A percentile compares a stretch with the other conserved stretches of the same genome.
Conservation (phyloP, 139 green algal species). For the Ettlia oleoabundans region DNA sequence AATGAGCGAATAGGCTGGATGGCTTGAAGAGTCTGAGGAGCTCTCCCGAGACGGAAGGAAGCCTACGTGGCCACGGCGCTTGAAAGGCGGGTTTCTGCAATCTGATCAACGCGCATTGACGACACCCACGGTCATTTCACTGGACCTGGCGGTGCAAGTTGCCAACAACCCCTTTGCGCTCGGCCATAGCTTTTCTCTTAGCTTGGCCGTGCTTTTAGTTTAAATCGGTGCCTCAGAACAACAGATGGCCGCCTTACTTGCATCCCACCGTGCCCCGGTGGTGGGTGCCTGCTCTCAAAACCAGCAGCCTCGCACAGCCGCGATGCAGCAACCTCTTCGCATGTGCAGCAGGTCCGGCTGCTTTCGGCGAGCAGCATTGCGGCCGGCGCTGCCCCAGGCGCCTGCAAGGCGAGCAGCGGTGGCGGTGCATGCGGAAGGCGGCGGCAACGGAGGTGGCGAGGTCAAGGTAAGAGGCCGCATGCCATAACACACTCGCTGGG, state of each 20-base stretch:
- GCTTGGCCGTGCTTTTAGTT: background rate
- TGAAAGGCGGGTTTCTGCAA: no score
- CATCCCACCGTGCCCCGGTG: background rate
- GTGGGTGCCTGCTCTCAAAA: background rate
- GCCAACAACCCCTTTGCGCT: background rate
- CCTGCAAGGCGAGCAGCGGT: background rate
- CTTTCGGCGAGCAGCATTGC: conserved; percentile 6
- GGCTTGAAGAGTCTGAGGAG: no score
- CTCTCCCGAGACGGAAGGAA: no score
- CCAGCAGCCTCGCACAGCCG: background rate
- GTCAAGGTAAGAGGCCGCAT: background rate
- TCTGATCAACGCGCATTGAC: no score
- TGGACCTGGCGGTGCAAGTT: background rate
- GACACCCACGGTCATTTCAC: no score
- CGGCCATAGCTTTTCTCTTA: background rate
- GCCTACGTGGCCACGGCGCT: no score
- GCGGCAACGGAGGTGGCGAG: conserved; percentile 5
- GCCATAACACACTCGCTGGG: no score
- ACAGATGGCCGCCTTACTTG: background rate
- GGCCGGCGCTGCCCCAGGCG: background rate
- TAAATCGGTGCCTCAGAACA: background rate
- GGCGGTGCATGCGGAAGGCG: background rate
- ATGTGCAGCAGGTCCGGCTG: background rate
- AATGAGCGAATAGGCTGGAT: no score
- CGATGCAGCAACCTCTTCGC: background rate